phyloP scores from a whole-genome alignment of 306 rosid genomes.

The Castanea mollissima region DNA sequence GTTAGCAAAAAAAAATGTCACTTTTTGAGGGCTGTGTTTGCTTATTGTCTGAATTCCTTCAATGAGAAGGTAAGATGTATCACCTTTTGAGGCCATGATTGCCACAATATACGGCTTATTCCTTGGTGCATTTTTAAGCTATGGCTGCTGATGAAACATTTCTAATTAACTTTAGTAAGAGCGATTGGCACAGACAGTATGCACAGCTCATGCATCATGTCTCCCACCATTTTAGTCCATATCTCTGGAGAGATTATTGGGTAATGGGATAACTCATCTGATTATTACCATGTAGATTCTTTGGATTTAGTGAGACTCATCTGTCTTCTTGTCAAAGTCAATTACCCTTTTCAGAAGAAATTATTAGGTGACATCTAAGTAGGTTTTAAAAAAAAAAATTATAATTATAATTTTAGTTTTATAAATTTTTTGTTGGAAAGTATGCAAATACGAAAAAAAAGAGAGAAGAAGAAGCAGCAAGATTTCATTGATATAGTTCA shows the following conservation, averaged over 20 bases:
- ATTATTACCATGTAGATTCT: not conserved
- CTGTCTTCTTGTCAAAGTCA: not conserved
- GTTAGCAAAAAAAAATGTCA: too few species aligned
- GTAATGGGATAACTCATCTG: not conserved
- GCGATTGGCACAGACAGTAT: not conserved
- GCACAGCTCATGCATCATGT: not conserved
- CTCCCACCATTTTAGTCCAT: too few species aligned
- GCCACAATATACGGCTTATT: too few species aligned
- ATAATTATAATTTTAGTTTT: not conserved
- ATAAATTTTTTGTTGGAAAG: not conserved
- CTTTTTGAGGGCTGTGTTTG: too few species aligned
- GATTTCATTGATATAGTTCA: not conserved
- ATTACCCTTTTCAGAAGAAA: not conserved
- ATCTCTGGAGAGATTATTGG: not conserved
- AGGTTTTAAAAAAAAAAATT: not conserved
- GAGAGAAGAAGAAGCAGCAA: not conserved
- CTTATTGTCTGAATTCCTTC: too few species aligned
- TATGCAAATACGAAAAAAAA: not conserved
- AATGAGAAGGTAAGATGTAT: too few species aligned
- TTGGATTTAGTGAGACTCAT: not conserved
- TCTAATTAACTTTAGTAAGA: too few species aligned
- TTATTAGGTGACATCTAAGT: not conserved
- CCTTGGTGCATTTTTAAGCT: too few species aligned
- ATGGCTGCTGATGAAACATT: too few species aligned
- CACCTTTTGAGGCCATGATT: too few species aligned